phyloP scores from a whole-genome alignment of 345 rosid genomes.

The Citrus cavaleriei region DNA sequence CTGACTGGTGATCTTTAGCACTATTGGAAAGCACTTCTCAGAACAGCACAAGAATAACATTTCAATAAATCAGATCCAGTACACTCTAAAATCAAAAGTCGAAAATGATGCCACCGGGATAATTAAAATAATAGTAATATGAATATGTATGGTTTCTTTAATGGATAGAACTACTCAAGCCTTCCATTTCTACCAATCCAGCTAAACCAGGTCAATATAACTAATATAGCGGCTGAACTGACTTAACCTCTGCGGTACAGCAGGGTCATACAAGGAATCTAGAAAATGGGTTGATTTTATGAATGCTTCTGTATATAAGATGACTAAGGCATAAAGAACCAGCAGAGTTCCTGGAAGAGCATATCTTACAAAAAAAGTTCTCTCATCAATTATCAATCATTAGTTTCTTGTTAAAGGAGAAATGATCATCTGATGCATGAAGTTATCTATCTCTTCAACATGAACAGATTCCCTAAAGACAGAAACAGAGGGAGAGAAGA shows the following conservation, averaged over 20 bases:
- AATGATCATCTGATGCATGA: neutral
- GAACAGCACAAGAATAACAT: neutral
- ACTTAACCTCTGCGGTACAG: neutral
- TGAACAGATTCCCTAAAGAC: neutral
- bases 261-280: neutral
- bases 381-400: neutral
- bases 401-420: neutral
- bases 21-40: constrained; percentile 12
- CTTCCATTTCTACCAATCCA: neutral
- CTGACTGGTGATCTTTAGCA: constrained; percentile 5
- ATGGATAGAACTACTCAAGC: neutral
- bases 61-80: neutral
- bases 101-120: neutral
- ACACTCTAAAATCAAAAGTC: neutral
- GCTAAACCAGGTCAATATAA: neutral
- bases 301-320: neutral
- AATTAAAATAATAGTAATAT: neutral
- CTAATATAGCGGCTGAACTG: neutral
- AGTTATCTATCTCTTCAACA: neutral
- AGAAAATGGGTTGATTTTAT: neutral
- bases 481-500: neutral
- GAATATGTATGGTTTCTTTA: neutral
- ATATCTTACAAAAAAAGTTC: neutral
- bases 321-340: neutral
- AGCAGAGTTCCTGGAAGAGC: neutral